Evolutionary conservation across 306 rosid genomes (phyloP).

Genomic region (Lathyrus sativus): DNA sequence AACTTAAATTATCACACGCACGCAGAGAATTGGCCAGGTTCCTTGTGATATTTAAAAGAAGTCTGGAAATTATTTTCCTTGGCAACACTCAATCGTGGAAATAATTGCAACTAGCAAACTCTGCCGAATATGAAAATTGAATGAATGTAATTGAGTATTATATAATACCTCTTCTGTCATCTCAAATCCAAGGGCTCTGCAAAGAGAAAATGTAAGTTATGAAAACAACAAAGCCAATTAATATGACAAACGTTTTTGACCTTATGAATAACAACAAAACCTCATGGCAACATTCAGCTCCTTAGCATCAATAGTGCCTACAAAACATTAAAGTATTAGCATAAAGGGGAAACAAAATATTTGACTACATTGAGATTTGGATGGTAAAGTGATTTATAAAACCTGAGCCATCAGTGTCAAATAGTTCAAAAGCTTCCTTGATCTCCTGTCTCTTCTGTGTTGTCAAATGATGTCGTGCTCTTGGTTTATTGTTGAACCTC

Average conservation of each 20-base stretch:
- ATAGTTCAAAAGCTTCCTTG: constrained; percentile 86
- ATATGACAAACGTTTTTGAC: constrained; percentile 22
- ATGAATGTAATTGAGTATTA: not conserved
- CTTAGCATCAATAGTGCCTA: constrained; percentile 89
- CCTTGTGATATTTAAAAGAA: not conserved
- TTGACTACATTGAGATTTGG: constrained; percentile 6
- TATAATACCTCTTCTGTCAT: constrained; percentile 50
- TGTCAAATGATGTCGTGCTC: constrained; percentile 64
- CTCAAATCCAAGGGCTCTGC: constrained; percentile 98
- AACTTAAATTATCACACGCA: not conserved
- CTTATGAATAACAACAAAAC: constrained; percentile 44
- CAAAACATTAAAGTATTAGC: constrained; percentile 32
- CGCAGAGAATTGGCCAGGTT: not conserved
- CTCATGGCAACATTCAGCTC: constrained; percentile 98
- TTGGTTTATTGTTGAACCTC: constrained; percentile 60
- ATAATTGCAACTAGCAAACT: not conserved
- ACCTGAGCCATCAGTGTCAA: constrained; percentile 97
- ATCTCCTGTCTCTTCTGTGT: constrained; percentile 83
- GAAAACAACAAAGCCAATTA: constrained; percentile 13
- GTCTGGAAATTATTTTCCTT: not conserved
- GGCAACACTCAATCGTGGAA: not conserved
- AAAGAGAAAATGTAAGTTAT: constrained; percentile 35
- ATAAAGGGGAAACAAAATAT: not conserved
- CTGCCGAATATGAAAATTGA: not conserved
- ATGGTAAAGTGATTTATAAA: constrained; percentile 17